Percentiles rank a stretch among this genome's conserved stretches.
Conservation (phyloP, 192 early-diverging fungal species). For the Geosiphon pyriformis region DNA sequence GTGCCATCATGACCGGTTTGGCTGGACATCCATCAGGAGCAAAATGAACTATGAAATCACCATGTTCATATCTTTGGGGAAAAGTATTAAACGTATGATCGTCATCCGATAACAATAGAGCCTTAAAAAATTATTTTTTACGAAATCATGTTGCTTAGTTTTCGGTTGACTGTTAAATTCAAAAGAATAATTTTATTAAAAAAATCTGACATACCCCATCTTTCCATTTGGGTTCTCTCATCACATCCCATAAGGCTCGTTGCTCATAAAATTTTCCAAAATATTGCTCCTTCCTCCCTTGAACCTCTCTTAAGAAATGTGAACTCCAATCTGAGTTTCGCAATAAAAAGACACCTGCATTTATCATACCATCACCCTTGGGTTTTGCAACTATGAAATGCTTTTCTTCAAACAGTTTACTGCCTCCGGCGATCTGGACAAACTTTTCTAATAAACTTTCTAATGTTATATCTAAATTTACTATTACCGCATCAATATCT, state of each 20-base stretch:
- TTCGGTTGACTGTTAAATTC: too few relatives aligned
- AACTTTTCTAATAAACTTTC: constrained; percentile 39
- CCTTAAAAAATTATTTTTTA: constrained; percentile 22
- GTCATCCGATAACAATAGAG: constrained; percentile 39
- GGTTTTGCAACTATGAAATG: constrained; percentile 48
- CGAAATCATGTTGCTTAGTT: too few relatives aligned
- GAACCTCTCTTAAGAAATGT: constrained; percentile 41
- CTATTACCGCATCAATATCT: constrained; percentile 57
- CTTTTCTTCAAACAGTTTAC: constrained; percentile 32
- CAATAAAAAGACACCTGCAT: constrained; percentile 55
- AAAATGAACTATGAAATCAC: constrained; percentile 56
- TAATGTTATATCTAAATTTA: constrained; percentile 37
- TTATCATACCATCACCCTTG: constrained; percentile 43
- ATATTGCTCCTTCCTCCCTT: constrained; percentile 37
- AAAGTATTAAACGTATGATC: constrained; percentile 58
- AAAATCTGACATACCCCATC: constrained; percentile 26
- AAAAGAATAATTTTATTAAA: constrained; percentile 14
- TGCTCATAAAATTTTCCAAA: constrained; percentile 43
- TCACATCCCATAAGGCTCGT: constrained; percentile 53
- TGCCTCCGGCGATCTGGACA: constrained; percentile 23
- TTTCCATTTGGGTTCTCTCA: constrained; percentile 33
- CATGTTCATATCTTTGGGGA: constrained; percentile 36
- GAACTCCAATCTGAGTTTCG: constrained; percentile 50
- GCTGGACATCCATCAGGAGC: constrained; percentile 51
- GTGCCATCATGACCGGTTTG: constrained; percentile 39